Evolutionary conservation across 1,139 yeast genomes (phyloP).

Genomic region (Spencermartinsiella ligniputridi): DNA sequence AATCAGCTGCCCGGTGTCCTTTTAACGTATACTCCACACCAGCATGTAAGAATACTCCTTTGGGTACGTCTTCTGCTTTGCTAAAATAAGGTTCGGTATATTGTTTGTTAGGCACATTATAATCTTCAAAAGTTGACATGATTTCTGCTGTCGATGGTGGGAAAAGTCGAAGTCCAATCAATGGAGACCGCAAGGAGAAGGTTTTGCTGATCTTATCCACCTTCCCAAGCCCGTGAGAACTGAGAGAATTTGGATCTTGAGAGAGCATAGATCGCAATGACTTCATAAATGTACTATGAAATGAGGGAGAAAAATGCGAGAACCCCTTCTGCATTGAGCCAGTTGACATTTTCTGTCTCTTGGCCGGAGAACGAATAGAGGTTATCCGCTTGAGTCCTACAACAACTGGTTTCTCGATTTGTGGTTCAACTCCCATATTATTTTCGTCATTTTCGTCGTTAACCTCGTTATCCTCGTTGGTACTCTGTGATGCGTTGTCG

Average conservation of each 20-base stretch:
- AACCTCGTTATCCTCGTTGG: constrained; percentile 2
- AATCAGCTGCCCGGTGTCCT: constrained; percentile 24
- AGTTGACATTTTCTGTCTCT: neutral
- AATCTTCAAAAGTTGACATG: constrained; percentile 38
- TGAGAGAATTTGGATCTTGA: constrained; percentile 11
- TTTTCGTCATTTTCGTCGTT: constrained; percentile 1
- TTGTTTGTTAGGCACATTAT: constrained; percentile 48
- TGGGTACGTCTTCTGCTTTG: constrained; percentile 47
- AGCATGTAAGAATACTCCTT: constrained; percentile 57
- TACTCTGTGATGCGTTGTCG: neutral
- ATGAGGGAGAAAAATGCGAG: neutral
- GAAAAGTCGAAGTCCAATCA: constrained; percentile 9
- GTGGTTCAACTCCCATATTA: too few species aligned
- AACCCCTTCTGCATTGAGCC: neutral
- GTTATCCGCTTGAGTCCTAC: neutral
- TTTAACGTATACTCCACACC: constrained; percentile 53
- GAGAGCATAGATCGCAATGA: constrained; percentile 5
- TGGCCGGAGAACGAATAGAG: constrained; percentile 2
- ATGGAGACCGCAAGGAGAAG: constrained; percentile 4
- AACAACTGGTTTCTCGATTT: too few species aligned
- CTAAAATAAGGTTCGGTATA: constrained; percentile 65
- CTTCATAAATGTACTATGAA: neutral
- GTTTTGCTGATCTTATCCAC: constrained; percentile 9
- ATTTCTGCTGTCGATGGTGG: constrained; percentile 30
- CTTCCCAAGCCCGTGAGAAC: constrained; percentile 14